Conservation (phyloP, 2,329 filamentous ascomycete species). For the Byssoonygena ceratinophila region DNA sequence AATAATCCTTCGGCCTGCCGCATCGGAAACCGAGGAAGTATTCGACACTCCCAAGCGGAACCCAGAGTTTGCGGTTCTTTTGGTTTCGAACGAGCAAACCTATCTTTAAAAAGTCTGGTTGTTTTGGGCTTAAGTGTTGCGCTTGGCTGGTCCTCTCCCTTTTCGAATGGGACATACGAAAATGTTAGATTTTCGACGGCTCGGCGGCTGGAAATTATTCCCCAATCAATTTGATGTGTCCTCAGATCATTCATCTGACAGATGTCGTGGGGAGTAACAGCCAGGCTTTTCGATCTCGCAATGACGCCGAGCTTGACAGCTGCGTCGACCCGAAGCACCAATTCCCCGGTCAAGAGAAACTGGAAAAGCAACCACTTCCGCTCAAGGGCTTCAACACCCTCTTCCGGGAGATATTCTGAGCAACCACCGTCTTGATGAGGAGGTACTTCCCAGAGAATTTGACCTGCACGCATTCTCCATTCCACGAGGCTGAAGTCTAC, state of each 20-base stretch:
- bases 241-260: conserved; percentile 38
- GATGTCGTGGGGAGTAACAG: conserved; percentile 36
- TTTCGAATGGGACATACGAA: conserved; percentile 16
- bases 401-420: conserved; percentile 17
- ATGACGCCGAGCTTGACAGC: conserved; percentile 34
- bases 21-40: conserved; percentile 29
- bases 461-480: conserved; percentile 38
- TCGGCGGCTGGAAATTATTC: conserved; percentile 43
- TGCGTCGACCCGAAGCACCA: conserved; percentile 45
- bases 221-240: conserved; percentile 47
- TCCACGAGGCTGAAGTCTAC: conserved; percentile 39
- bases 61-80: background rate
- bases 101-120: conserved; percentile 1
- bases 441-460: conserved; percentile 36
- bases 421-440: conserved; percentile 30
- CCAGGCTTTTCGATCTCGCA: conserved; percentile 30
- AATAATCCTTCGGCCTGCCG: conserved; percentile 42
- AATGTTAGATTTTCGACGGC: conserved; percentile 45
- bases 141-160: background rate
- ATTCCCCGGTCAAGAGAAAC: conserved; percentile 44
- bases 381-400: conserved; percentile 28
- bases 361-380: conserved; percentile 47
- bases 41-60: conserved; percentile 28
- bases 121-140: background rate
- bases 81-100: conserved; percentile 1